Conservation (phyloP, 495 filamentous ascomycete species). For the Penicillium malachiteum region DNA sequence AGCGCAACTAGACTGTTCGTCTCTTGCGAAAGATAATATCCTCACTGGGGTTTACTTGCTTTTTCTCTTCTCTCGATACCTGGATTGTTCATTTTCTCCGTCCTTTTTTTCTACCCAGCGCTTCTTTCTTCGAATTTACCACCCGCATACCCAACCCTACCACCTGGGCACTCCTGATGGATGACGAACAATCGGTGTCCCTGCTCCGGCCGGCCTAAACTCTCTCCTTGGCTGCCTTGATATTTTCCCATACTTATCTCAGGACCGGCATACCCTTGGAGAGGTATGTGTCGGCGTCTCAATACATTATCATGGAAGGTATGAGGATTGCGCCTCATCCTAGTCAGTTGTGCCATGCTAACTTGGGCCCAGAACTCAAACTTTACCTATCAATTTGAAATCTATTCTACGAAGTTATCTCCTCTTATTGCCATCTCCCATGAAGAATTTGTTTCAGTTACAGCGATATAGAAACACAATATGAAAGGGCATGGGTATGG, state of each 20-base stretch:
- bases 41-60: not conserved
- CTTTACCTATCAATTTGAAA: not conserved
- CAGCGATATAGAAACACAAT: not conserved
- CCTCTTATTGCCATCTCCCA: not conserved
- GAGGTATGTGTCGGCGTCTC: conserved; percentile 33
- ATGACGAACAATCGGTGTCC: conserved; percentile 9
- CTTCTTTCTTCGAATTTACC: conserved; percentile 6
- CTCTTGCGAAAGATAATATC: not conserved
- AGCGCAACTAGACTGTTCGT: conserved; percentile 32
- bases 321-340: not conserved
- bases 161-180: conserved; percentile 12
- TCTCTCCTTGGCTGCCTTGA: conserved; percentile 5
- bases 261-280: conserved; percentile 4
- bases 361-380: conserved; percentile 17
- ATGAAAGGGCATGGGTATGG: not conserved
- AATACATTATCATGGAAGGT: conserved; percentile 32
- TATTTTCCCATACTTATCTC: not conserved
- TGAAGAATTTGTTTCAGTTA: conserved; percentile 4
- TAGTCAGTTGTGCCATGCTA: conserved; percentile 5
- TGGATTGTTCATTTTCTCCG: conserved; percentile 5
- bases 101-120: conserved; percentile 3
- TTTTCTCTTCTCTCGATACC: conserved; percentile 13
- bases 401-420: not conserved
- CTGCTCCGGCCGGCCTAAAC: not conserved
- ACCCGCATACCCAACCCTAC: conserved; percentile 3